Evolutionary conservation across 2,329 filamentous ascomycete genomes (phyloP).

Genomic region (Fusarium coffeatum): DNA sequence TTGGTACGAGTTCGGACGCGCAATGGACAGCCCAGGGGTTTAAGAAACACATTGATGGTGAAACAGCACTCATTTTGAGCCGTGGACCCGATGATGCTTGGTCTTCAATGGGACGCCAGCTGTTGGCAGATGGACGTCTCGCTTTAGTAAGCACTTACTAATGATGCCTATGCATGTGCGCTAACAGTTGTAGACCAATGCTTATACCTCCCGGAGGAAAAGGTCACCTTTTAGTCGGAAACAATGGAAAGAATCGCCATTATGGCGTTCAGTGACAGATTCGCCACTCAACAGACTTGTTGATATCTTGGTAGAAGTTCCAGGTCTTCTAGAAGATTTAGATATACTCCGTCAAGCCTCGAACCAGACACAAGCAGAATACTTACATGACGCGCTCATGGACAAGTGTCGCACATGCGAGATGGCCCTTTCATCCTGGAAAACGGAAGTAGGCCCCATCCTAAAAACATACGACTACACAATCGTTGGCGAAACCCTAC

Average conservation of each 20-base stretch:
- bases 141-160: not conserved
- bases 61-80: conserved; percentile 10
- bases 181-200: not conserved
- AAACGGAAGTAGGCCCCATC: not conserved
- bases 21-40: not conserved
- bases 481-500: not conserved
- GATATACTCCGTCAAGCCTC: not conserved
- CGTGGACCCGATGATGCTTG: not conserved
- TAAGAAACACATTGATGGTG: conserved; percentile 10
- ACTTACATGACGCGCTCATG: fast-evolving
- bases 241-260: conserved; percentile 4
- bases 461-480: conserved; percentile 16
- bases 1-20: not conserved
- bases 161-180: fast-evolving
- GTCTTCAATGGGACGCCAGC: conserved; percentile 9
- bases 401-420: not conserved
- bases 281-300: conserved; percentile 13
- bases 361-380: not conserved
- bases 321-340: conserved; percentile 1
- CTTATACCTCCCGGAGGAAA: not conserved
- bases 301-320: conserved; percentile 9
- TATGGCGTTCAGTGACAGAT: conserved; percentile 10
- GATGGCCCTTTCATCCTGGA: not conserved
- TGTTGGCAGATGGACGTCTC: conserved; percentile 15
- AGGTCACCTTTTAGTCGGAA: not conserved